Percentiles rank a stretch among this genome's conserved stretches.
phyloP scores from a whole-genome alignment of 1,284 basidiomycete species.

The Bjerkandera adusta region DNA sequence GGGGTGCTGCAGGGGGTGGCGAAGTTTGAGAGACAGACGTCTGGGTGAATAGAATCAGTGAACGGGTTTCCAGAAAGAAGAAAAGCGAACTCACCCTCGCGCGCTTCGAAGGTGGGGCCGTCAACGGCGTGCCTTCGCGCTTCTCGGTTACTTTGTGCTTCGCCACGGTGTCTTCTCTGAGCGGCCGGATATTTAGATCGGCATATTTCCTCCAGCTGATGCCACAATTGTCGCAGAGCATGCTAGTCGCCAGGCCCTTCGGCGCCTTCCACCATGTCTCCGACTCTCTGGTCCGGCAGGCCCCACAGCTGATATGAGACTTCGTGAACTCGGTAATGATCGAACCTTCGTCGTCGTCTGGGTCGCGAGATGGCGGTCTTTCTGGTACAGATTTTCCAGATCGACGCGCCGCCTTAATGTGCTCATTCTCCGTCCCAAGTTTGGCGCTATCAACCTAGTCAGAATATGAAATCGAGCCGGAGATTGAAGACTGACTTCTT shows the following conservation, averaged over 20 bases:
- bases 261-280: slow-evolving; percentile 86
- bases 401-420: slow-evolving; percentile 46
- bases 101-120: slow-evolving; percentile 59
- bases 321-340: slow-evolving; percentile 56
- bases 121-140: slow-evolving; percentile 76
- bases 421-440: slow-evolving; percentile 63
- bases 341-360: slow-evolving; percentile 74
- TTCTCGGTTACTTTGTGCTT: slow-evolving; percentile 58
- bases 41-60: slow-evolving; percentile 2
- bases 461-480: slow-evolving; percentile 6
- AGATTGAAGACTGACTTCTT: slow-evolving; percentile 59
- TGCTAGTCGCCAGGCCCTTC: slow-evolving; percentile 64
- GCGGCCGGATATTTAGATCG: slow-evolving; percentile 71
- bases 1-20: slow-evolving; percentile 45
- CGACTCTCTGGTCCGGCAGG: slow-evolving; percentile 75
- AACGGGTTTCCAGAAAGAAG: neutral
- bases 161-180: slow-evolving; percentile 58
- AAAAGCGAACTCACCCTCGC: slow-evolving; percentile 51
- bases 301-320: slow-evolving; percentile 64
- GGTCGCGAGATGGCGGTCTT: slow-evolving; percentile 18
- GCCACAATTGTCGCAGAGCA: slow-evolving; percentile 83
- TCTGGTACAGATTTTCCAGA: slow-evolving; percentile 32
- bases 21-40: slow-evolving; percentile 50
- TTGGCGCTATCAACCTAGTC: slow-evolving; percentile 43
- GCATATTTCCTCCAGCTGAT: slow-evolving; percentile 87